Conservation (phyloP, 345 rosid species). For the Diplotaxis tenuifolia region DNA sequence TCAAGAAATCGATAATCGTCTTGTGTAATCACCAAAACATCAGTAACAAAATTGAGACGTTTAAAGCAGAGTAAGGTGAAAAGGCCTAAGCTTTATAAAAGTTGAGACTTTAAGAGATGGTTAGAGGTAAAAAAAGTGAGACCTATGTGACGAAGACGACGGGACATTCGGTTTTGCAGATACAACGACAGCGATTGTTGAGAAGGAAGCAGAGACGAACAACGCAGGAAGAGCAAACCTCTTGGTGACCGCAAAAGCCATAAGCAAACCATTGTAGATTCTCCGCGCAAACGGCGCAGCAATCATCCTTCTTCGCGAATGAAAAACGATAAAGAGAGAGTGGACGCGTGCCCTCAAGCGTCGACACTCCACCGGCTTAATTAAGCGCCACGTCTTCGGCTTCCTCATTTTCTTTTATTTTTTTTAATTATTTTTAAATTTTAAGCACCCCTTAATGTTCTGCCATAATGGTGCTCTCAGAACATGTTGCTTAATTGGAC, state of each 20-base stretch:
- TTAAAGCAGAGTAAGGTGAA: not conserved
- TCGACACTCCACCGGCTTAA: no score
- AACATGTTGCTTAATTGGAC: no score
- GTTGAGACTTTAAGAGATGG: not conserved
- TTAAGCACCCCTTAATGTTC: no score
- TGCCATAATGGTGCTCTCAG: no score
- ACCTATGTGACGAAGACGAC: constrained; percentile 83
- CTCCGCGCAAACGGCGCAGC: constrained; percentile 95
- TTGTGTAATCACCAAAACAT: no score
- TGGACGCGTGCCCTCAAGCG: no score
- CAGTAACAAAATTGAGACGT: not conserved
- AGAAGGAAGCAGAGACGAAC: constrained; percentile 90
- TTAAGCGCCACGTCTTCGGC: no score
- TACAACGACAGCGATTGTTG: constrained; percentile 75
- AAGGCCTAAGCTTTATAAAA: not conserved
- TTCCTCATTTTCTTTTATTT: no score
- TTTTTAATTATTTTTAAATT: no score
- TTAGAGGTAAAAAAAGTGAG: no score
- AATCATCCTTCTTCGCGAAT: constrained; percentile 69
- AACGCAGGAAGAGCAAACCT: constrained; percentile 90
- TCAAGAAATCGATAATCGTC: no score
- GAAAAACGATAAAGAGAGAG: no score
- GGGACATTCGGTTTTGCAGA: constrained; percentile 67
- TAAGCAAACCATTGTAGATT: constrained; percentile 87
- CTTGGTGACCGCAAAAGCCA: constrained; percentile 84